These are phyloP conservation scores for Penstemon newberryi DNA, from an alignment of 257 asterid species.

Conservation along the genomic window DNA sequence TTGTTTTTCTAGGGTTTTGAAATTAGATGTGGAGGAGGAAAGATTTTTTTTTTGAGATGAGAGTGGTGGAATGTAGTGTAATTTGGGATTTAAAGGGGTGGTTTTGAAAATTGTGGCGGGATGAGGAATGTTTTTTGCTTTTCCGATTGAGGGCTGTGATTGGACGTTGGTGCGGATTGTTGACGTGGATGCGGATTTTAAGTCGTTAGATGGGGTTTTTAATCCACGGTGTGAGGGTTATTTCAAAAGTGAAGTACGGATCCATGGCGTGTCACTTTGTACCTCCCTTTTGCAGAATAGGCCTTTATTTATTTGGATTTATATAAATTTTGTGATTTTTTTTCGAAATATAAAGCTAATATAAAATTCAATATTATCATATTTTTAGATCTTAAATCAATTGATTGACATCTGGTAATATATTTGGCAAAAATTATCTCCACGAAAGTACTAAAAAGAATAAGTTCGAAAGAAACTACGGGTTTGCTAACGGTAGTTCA, in stretches of 20 bases:
- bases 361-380: too few relatives aligned
- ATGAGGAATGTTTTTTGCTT: not conserved
- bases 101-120: slow-evolving; percentile 36
- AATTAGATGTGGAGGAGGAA: too few relatives aligned
- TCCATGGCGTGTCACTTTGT: not conserved
- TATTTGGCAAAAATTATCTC: too few relatives aligned
- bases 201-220: slow-evolving; percentile 12
- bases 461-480: too few relatives aligned
- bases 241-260: not conserved
- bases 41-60: not conserved
- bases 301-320: too few relatives aligned
- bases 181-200: slow-evolving; percentile 25
- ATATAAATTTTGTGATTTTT: too few relatives aligned
- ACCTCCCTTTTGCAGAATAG: too few relatives aligned
- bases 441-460: too few relatives aligned
- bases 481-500: too few relatives aligned
- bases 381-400: too few relatives aligned
- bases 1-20: not conserved
- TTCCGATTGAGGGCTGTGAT: slow-evolving; percentile 13
- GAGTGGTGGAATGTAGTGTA: not conserved
- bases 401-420: too few relatives aligned
- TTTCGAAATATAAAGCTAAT: too few relatives aligned
- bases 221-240: slow-evolving; percentile 20
- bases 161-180: slow-evolving; percentile 18
- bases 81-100: slow-evolving; percentile 17